These are phyloP conservation scores for Mortierella alpina DNA, from an alignment of 192 early-diverging fungal genomes.

Conservation along the genomic window DNA sequence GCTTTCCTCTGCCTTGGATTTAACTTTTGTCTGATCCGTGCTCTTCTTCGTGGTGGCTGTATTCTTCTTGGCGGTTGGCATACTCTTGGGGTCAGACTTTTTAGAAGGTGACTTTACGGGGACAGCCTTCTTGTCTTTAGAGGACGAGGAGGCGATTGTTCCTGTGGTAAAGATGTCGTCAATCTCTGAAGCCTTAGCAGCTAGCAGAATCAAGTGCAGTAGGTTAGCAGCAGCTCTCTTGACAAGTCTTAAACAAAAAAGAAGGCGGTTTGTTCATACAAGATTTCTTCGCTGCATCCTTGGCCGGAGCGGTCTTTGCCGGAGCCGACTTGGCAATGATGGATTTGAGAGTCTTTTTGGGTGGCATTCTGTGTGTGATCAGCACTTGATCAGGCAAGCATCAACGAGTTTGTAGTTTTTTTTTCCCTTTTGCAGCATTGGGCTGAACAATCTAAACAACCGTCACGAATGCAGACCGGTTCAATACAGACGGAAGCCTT, in stretches of 20 bases:
- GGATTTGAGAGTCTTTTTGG: conserved; percentile 45
- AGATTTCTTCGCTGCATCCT: conserved; percentile 22
- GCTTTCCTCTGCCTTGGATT: not conserved
- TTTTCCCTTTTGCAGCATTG: not conserved
- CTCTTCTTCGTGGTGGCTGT: not conserved
- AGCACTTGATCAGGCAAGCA: conserved; percentile 10
- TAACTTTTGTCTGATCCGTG: not conserved
- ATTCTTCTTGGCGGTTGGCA: conserved; percentile 6
- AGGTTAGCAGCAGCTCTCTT: not conserved
- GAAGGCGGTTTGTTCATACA: not conserved
- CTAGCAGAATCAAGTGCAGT: not conserved
- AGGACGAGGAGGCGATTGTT: conserved; percentile 9
- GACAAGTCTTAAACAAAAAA: not conserved
- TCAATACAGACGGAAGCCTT: not conserved
- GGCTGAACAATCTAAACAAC: conserved; percentile 1
- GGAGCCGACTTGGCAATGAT: conserved; percentile 25
- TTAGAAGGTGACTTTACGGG: not conserved
- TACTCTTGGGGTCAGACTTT: not conserved
- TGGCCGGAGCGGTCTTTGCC: conserved; percentile 9
- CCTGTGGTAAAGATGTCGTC: conserved; percentile 51
- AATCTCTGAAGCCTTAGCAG: conserved; percentile 40
- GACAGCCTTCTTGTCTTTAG: conserved; percentile 2
- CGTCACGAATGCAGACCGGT: conserved; percentile 3
- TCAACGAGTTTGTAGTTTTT: not conserved
- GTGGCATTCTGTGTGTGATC: conserved; percentile 21